Evolutionary conservation across 2,329 filamentous ascomycete species (phyloP), one percentile per base, ranked within the genome.

Genomic region (Calonectria pseudoturangicola): DNA sequence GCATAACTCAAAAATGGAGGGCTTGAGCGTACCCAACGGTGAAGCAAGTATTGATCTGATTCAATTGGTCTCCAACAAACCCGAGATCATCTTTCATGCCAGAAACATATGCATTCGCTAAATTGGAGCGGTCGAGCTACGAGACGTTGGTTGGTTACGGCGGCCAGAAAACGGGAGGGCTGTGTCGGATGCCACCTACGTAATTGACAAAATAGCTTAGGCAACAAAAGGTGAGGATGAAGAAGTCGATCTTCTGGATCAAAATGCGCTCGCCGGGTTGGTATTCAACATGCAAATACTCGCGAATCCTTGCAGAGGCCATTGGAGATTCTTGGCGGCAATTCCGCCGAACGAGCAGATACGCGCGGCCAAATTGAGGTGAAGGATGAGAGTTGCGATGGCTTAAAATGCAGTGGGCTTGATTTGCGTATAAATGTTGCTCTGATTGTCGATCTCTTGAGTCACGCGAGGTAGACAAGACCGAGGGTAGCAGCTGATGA

Each of bases 211-310:
- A 87, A 77, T 90, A 90, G 75, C 86, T 88, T 63, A 92, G 78
- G 77, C 90, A 92, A 81, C 91, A 92, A 77, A 92, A 92, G 0
- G 89, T 91, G 54, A 92, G 81, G 76, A 92, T 92, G 82, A 92
- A 92, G 77, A 92, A 92, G 79, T 92, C 91, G 60, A 92, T 89
- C 83, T 90, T 92, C 48, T 85, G 86, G 7, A 92, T 83, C 36
- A 92, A 81, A 71, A 84, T 85, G 39, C 83, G 81, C 78, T 87
- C 86, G 2, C 83, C 84, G 0, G 84, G 83, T 30, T 81, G 79
- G 51, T 85, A 83, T 16, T 82, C 76, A 27, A 71, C 75, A 63
- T 81, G 75, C n/a, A 86, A 74, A 69, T 86, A 85, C 13, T 80
- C 78, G 66, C 80, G 79, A n/a, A 84, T 30, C 36, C 47, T 73